These are phyloP conservation scores for Pichia thaimueangensis DNA, from an alignment of 805 yeast genomes.

Conservation along the genomic window DNA sequence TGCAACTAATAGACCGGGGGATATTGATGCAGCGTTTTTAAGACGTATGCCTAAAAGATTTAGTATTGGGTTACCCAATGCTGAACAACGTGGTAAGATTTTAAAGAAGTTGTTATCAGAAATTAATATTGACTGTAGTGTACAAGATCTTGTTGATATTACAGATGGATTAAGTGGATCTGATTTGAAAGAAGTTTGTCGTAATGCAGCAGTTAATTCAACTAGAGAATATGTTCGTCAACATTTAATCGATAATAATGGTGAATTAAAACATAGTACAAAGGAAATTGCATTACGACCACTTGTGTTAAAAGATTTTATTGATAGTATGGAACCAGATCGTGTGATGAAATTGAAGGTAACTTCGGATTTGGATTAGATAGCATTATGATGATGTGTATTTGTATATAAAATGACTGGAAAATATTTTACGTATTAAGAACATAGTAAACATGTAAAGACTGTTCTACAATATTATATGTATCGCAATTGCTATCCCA, in stretches of 20 bases:
- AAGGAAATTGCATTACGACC: constrained; percentile 50
- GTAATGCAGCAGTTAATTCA: constrained; percentile 88
- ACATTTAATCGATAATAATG: constrained; percentile 39
- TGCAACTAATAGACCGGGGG: constrained; percentile 89
- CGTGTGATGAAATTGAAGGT: constrained; percentile 14
- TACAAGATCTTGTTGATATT: constrained; percentile 49
- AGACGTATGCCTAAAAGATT: constrained; percentile 91
- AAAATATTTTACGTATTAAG: neutral
- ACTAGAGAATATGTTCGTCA: constrained; percentile 73
- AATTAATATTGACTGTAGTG: constrained; percentile 62
- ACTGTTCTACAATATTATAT: neutral
- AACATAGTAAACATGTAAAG: neutral
- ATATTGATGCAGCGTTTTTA: constrained; percentile 87
- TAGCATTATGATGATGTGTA: neutral
- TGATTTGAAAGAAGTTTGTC: constrained; percentile 82
- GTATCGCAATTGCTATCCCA: constrained; percentile 10
- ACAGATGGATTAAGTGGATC: constrained; percentile 85
- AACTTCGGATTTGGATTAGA: constrained; percentile 12
- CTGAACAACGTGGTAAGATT: constrained; percentile 62
- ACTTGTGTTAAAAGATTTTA: constrained; percentile 57
- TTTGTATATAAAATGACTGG: neutral
- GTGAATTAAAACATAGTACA: constrained; percentile 29
- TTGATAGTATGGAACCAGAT: constrained; percentile 29
- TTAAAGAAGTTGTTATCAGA: constrained; percentile 61
- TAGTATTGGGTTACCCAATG: constrained; percentile 66